Evolutionary conservation across 306 rosid genomes (phyloP).

Genomic region (Quercus cerris): DNA sequence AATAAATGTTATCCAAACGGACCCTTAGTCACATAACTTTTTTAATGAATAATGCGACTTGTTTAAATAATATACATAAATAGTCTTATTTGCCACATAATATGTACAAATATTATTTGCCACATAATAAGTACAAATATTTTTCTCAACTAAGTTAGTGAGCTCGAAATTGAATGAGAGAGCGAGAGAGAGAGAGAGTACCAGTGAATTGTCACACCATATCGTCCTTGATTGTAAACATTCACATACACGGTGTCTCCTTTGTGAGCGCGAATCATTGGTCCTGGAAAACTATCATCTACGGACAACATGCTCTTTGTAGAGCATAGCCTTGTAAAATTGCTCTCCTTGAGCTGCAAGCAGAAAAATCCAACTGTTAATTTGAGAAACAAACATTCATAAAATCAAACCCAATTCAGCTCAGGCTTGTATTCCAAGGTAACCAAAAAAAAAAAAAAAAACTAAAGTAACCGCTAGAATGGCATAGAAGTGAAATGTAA

Average conservation of each 20-base stretch:
- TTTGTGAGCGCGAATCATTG: neutral
- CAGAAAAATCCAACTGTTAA: neutral
- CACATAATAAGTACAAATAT: neutral
- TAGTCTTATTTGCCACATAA: neutral
- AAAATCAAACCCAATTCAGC: neutral
- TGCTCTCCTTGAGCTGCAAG: neutral
- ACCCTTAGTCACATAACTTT: too few relatives aligned
- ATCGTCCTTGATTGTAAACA: slow-evolving; percentile 2
- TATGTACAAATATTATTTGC: neutral
- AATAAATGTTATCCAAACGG: too few relatives aligned
- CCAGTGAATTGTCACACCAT: slow-evolving; percentile 13
- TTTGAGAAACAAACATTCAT: neutral
- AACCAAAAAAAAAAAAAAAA: neutral
- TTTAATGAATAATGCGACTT: too few relatives aligned
- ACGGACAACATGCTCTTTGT: neutral
- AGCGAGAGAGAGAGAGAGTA: neutral
- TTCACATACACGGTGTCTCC: neutral
- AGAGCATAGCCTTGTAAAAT: neutral
- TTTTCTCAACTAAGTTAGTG: neutral
- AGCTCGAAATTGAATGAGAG: neutral
- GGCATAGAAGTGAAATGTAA: too few relatives aligned
- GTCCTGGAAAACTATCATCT: slow-evolving; percentile 2
- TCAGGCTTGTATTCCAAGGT: neutral
- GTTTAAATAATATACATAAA: too few relatives aligned
- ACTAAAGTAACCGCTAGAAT: too few relatives aligned